Evolutionary conservation across 169 alveolate genomes (phyloP).

Genomic region (Cryptosporidium meleagridis): DNA sequence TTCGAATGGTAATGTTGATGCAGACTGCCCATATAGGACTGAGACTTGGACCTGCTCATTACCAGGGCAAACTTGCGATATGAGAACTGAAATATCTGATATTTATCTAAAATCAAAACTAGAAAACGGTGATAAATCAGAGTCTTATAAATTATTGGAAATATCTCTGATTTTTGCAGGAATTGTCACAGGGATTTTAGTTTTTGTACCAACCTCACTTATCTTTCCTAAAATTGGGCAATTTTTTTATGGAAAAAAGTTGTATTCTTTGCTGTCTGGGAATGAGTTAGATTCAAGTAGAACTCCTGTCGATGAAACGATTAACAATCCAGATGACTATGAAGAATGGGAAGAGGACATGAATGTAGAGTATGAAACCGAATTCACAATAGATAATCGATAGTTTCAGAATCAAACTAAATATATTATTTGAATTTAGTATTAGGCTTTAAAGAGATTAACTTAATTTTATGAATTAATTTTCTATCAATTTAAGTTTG

Average conservation of each 20-base stretch:
- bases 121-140: background rate
- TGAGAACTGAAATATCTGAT: conserved; percentile 62
- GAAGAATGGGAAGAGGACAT: conserved; percentile 45
- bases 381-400: conserved; percentile 45
- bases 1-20: background rate
- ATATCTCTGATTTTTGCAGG: conserved; percentile 68
- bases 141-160: conserved; percentile 45
- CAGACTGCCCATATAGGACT: conserved; percentile 44
- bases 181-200: conserved; percentile 45
- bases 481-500: background rate
- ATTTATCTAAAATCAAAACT: conserved; percentile 14
- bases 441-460: background rate
- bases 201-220: conserved; percentile 51
- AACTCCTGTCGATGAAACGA: background rate
- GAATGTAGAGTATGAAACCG: conserved; percentile 47
- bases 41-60: conserved; percentile 74
- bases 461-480: background rate
- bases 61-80: conserved; percentile 51
- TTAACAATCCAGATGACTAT: conserved; percentile 20
- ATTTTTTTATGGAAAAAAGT: conserved; percentile 39
- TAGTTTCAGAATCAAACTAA: background rate
- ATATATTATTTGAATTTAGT: background rate
- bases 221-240: conserved; percentile 51
- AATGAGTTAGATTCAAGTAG: background rate
- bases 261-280: conserved; percentile 46